These are phyloP conservation scores for Alternaria brassicae DNA, from an alignment of 2,329 filamentous ascomycete genomes.

Conservation along the genomic window DNA sequence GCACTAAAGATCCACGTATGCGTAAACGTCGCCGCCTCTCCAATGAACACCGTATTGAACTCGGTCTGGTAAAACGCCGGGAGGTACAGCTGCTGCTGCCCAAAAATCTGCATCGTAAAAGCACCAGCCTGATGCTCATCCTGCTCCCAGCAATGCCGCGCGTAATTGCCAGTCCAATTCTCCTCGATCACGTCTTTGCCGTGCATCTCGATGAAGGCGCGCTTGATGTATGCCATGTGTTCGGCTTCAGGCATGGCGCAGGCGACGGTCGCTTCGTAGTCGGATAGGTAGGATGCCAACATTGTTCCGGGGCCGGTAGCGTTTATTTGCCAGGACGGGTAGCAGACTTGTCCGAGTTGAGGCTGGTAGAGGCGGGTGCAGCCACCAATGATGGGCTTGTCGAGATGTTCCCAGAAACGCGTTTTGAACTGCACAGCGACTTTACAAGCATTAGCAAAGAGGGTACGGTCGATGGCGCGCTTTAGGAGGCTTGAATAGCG, in stretches of 20 bases:
- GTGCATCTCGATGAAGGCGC: constrained; percentile 69
- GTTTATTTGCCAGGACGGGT: constrained; percentile 71
- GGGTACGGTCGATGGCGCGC: constrained; percentile 54
- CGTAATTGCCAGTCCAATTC: constrained; percentile 68
- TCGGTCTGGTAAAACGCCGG: constrained; percentile 73
- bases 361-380: constrained; percentile 66
- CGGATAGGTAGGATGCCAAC: constrained; percentile 43
- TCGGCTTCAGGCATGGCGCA: constrained; percentile 1
- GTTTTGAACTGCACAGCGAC: constrained; percentile 70
- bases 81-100: constrained; percentile 71
- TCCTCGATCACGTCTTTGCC: constrained; percentile 60
- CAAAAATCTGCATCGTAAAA: constrained; percentile 65
- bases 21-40: constrained; percentile 64
- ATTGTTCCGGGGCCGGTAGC: constrained; percentile 63
- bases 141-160: constrained; percentile 67
- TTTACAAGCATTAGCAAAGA: constrained; percentile 57
- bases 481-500: constrained; percentile 55
- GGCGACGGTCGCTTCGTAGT: background rate
- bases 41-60: constrained; percentile 68
- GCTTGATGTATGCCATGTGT: constrained; percentile 67
- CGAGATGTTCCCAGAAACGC: constrained; percentile 63
- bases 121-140: constrained; percentile 65
- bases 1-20: constrained; percentile 72
- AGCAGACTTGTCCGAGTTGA: constrained; percentile 66
- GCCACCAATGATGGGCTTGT: constrained; percentile 65